These are phyloP conservation scores for Alternaria viburni DNA, from an alignment of 2,329 filamentous ascomycete species.

Conservation along the genomic window DNA sequence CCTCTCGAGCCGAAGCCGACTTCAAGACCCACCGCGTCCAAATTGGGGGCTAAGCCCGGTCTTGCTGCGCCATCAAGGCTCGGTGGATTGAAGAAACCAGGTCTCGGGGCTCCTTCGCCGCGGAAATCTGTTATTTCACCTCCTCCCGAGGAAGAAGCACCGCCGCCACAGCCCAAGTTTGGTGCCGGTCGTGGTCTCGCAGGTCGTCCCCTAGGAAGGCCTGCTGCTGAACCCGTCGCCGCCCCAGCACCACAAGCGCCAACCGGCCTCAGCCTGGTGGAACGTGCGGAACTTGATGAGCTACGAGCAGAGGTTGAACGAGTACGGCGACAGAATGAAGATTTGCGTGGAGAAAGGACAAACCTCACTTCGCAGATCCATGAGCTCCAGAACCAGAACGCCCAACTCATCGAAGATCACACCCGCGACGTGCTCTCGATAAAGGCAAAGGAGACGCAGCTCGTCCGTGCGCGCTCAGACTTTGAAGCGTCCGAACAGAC, in stretches of 20 bases:
- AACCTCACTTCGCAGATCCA: constrained; percentile 86
- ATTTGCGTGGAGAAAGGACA: constrained; percentile 79
- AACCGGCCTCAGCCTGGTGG: constrained; percentile 75
- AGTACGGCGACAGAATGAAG: constrained; percentile 75
- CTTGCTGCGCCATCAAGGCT: constrained; percentile 44
- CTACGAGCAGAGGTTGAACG: constrained; percentile 83
- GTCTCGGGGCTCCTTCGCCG: constrained; percentile 48
- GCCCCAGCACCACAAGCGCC: constrained; percentile 56
- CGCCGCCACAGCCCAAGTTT: constrained; percentile 62
- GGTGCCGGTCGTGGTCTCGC: constrained; percentile 77
- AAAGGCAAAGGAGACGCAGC: constrained; percentile 97
- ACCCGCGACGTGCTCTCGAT: constrained; percentile 94
- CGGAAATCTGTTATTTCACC: constrained; percentile 54
- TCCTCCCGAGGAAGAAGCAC: constrained; percentile 53
- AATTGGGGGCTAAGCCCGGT: constrained; percentile 50
- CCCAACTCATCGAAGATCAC: constrained; percentile 94
- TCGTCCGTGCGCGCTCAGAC: constrained; percentile 89
- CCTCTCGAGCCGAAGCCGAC: constrained; percentile 66
- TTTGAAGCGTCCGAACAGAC: constrained; percentile 86
- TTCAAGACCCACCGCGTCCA: constrained; percentile 55
- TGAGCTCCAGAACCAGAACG: constrained; percentile 96
- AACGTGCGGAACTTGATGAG: constrained; percentile 91
- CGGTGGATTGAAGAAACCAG: constrained; percentile 53
- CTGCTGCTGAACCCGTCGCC: constrained; percentile 70
- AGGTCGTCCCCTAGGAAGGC: constrained; percentile 83